Base-by-base conservation (phyloP, 768 basidiomycete species). In the Xerocomellus dryophilus region DNA sequence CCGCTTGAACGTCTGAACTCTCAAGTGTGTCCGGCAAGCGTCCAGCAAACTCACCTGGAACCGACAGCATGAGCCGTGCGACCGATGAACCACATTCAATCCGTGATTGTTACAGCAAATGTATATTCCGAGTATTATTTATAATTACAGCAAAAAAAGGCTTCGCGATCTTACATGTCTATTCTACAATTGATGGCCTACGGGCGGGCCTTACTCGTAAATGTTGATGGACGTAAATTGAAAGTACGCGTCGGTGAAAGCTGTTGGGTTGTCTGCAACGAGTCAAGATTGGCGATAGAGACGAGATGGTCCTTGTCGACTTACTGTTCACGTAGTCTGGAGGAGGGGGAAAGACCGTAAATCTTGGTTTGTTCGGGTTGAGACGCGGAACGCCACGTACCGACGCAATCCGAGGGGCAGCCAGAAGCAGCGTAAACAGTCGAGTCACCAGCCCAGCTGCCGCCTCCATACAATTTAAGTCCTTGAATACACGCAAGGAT, bases 241-340 rank as follows among this genome's bases (percentile, higher is more conserved):
- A 61, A 76, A 79, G 59, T 74, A 78, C 0, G 78, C 75, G 4
- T 73, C 62, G 6, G 56, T 54, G 60, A 78, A 79, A 2, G 75
- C 77, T 5, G 58, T 41, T 3, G 78, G 78, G 42, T 73, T 73
- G 51, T 69, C 67, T 68, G 41, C 7, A 39, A 39, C 23, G 23
- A 25, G 23, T 40, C 11, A 14, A n/a, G 7, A 12, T 53, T 12
- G 57, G 50, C 10, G 23, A 17, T 9, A 1, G 20, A 14, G 12
- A 17, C 23, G 43, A 18, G 17, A n/a, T 11, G 1, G 5, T 4
- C 3, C 3, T n/a, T 5, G 17, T 18, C 11, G 27, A 57, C 66
- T 58, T 27, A 68, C 67, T 45, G 44, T 69, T 50, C 34, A 69
- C 67, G 39, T 66, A 69, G 47, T 68, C 66, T 67, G 29, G 18